Base-by-base conservation (phyloP, 179 eudicot species). In the Spinacia oleracea region DNA sequence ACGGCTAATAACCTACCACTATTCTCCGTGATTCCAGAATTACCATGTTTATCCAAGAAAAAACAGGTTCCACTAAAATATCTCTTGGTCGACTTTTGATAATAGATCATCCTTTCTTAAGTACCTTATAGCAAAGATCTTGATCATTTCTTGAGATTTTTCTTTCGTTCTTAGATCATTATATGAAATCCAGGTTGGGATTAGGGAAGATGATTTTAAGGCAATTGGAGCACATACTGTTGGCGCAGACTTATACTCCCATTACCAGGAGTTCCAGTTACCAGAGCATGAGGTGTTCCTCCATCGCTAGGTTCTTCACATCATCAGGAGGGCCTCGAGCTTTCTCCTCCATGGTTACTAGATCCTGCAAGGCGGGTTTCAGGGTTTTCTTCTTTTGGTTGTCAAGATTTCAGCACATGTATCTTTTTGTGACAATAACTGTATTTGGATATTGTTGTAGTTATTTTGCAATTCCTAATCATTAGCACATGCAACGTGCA, bases 311-410 rank as follows among this genome's bases (percentile, higher is more conserved):
- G n/a, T 62, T 15, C 31, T 82, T 65, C 43, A 67, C 80, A 64
- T 70, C 83, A 42, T 74, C 86, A 83, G 78, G 70, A 76, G 27
- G 62, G 73, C 84, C 85, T 81, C 85, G 50, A 55, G 63, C 73
- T 53, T 43, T 77, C 74, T 82, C 82, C 75, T 45, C 85, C 78
- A 68, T 62, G 29, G 77, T 77, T 70, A 74, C 79, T 80, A 78
- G 76, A 67, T 68, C 78, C 74, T 72, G 76, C 79, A 84, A 85
- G 81, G 82, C 77, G 51, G 82, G 77, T 81, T 60, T 66, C 46
- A 45, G 34, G 31, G 34, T 32, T 40, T 77, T 62, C 68, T 16
- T 29, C 20, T 58, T 38, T 35, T 70, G 68, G 43, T 70, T 68
- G 38, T 77, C 45, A 15, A 73, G 53, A 8, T 34, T 67, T 48